Percentiles rank a stretch among this genome's conserved stretches.
These are phyloP conservation scores for Ricinus communis DNA, from an alignment of 345 rosid species.

Conservation along the genomic window DNA sequence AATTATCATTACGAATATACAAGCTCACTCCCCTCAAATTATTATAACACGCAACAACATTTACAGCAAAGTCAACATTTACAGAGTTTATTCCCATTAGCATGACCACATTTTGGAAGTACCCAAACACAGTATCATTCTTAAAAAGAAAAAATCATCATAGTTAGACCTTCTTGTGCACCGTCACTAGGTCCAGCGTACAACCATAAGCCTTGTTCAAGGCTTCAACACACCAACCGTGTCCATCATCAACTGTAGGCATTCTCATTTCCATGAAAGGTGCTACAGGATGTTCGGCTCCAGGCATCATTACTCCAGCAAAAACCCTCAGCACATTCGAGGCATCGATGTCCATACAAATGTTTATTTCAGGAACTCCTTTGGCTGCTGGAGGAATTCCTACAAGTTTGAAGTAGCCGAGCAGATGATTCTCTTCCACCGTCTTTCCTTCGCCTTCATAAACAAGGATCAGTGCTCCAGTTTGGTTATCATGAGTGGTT, in stretches of 20 bases:
- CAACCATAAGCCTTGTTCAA: constrained; percentile 57
- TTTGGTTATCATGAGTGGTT: constrained; percentile 63
- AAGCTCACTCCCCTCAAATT: no score
- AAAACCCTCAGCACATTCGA: constrained; percentile 59
- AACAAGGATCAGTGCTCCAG: constrained; percentile 63
- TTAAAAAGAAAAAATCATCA: neutral
- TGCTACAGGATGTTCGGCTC: constrained; percentile 50
- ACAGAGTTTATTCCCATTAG: neutral
- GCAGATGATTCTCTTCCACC: constrained; percentile 68
- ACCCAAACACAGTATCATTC: neutral
- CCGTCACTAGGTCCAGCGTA: constrained; percentile 53
- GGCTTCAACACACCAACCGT: constrained; percentile 80
- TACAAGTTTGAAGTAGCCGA: constrained; percentile 77
- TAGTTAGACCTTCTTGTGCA: constrained; percentile 49
- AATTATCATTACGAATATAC: no score
- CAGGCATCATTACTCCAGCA: constrained; percentile 67
- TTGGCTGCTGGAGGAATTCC: constrained; percentile 69
- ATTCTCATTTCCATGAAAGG: constrained; percentile 83
- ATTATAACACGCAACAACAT: no score
- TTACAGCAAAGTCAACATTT: no score
- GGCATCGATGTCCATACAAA: constrained; percentile 92
- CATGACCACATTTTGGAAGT: neutral
- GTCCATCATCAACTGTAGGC: constrained; percentile 90
- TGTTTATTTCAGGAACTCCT: constrained; percentile 79
- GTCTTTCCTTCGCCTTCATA: constrained; percentile 81